Conservation (phyloP, 306 rosid species). For the Erythrophleum fordii region DNA sequence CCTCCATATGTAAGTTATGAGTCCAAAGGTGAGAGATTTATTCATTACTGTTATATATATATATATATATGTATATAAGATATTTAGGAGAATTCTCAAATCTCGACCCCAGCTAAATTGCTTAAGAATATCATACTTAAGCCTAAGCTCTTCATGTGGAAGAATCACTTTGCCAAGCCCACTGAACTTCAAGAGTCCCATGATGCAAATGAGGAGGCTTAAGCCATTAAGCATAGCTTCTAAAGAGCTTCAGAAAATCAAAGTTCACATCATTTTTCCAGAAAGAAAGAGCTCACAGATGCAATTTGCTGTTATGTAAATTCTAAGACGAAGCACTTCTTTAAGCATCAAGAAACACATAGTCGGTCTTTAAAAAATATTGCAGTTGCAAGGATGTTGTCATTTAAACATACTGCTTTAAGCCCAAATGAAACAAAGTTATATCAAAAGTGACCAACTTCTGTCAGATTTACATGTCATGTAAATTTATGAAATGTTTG, state of each 20-base stretch:
- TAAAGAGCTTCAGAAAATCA: too few relatives aligned
- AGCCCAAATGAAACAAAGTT: neutral
- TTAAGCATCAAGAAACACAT: neutral
- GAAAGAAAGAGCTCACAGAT: neutral
- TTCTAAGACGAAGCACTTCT: too few relatives aligned
- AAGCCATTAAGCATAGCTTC: neutral
- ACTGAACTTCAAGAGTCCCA: neutral
- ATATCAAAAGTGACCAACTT: neutral
- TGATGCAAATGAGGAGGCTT: neutral
- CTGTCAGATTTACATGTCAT: slow-evolving; percentile 22
- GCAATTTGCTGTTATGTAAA: neutral
- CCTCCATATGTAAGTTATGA: too few relatives aligned
- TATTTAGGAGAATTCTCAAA: too few relatives aligned
- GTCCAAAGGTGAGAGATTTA: too few relatives aligned
- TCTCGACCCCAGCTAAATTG: too few relatives aligned
- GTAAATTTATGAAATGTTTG: slow-evolving; percentile 14
- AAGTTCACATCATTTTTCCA: neutral
- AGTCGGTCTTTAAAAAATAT: neutral
- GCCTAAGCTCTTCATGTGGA: neutral
- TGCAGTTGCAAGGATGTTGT: neutral
- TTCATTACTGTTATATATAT: too few relatives aligned
- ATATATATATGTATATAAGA: too few relatives aligned
- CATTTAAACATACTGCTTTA: neutral
- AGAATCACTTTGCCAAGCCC: neutral
- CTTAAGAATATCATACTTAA: too few relatives aligned